Conservation (phyloP, 352 stramenopile genomes). For the Phytophthora tentaculata region DNA sequence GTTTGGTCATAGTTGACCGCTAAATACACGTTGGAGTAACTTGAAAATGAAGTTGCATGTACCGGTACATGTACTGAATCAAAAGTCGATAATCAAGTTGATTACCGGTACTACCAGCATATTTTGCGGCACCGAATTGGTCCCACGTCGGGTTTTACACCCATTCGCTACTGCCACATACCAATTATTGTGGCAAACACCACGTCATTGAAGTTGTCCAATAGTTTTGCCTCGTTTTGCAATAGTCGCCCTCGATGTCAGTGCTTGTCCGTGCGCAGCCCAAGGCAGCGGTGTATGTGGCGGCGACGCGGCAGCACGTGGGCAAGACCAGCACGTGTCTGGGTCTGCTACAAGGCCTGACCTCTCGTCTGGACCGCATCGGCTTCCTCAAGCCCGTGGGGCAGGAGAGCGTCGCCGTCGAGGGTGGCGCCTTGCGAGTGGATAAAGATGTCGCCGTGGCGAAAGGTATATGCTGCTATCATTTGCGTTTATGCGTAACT, state of each 20-base stretch:
- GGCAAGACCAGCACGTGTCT: constrained; percentile 95
- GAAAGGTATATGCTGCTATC: constrained; percentile 72
- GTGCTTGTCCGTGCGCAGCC: constrained; percentile 7
- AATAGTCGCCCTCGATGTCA: not conserved
- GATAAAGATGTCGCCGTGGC: constrained; percentile 92
- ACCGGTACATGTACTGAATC: too few relatives aligned
- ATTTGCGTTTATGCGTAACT: constrained; percentile 9
- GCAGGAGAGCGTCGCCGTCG: constrained; percentile 89
- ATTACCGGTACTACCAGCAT: too few relatives aligned
- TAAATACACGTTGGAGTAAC: constrained; percentile 6
- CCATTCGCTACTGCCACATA: too few relatives aligned
- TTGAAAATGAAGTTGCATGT: too few relatives aligned
- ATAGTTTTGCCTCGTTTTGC: not conserved
- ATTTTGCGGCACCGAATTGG: too few relatives aligned
- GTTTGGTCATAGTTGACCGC: constrained; percentile 2
- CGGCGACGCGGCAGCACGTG: constrained; percentile 88
- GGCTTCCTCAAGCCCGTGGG: constrained; percentile 97
- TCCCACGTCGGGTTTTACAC: too few relatives aligned
- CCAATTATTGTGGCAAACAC: too few relatives aligned
- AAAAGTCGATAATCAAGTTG: too few relatives aligned
- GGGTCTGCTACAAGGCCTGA: constrained; percentile 93
- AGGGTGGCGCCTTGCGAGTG: constrained; percentile 74
- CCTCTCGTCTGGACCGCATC: constrained; percentile 88
- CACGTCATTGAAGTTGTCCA: not conserved
- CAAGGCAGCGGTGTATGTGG: constrained; percentile 78